phyloP scores from a whole-genome alignment of 2,329 filamentous ascomycete genomes.

The Penicillium concentricum region DNA sequence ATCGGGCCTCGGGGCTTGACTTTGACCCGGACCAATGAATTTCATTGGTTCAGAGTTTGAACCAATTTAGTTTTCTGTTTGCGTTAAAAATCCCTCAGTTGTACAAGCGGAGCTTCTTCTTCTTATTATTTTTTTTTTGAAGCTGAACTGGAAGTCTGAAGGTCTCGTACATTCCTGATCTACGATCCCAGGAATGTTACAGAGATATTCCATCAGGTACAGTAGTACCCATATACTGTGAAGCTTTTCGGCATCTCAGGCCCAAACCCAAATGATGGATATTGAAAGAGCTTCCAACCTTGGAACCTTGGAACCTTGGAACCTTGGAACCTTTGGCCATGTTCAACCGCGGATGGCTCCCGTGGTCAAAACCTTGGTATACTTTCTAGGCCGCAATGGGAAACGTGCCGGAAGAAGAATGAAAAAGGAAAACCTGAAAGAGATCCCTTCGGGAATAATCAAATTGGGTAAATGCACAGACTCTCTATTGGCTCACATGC shows the following conservation, averaged over 20 bases:
- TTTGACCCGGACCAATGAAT: conserved; percentile 15
- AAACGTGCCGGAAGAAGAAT: conserved; percentile 2
- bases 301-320: no score
- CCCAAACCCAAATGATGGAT: background rate
- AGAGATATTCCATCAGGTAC: background rate
- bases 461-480: conserved; percentile 26
- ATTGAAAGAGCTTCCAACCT: background rate
- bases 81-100: conserved; percentile 11
- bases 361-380: background rate
- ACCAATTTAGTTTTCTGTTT: conserved; percentile 6
- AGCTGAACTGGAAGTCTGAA: background rate
- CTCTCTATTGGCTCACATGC: conserved; percentile 1
- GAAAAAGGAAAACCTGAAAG: background rate
- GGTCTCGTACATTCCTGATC: background rate
- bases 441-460: conserved; percentile 3
- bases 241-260: background rate
- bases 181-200: background rate
- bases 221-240: background rate
- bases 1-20: conserved; percentile 21
- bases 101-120: background rate
- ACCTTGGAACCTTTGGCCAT: background rate
- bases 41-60: background rate
- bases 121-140: background rate
- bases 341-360: background rate
- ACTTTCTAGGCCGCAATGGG: background rate